Base-by-base conservation (phyloP, 306 rosid genomes). In the Trifolium pratense region DNA sequence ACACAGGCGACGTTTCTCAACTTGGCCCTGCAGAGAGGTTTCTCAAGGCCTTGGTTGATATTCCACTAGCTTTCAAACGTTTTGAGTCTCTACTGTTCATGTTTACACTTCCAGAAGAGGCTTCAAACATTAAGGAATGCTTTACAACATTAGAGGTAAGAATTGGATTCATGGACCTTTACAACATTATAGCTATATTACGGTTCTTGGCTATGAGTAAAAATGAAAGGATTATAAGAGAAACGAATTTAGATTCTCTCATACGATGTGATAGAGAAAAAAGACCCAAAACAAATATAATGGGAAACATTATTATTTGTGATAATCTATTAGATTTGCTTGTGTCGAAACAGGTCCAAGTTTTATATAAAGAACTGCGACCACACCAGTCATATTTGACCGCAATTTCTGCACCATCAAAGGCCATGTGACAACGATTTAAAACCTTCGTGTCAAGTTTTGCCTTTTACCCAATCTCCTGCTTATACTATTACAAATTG, bases 1-100 rank as follows among this genome's bases (percentile, higher is more conserved):
- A 40, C 82, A 66, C 84, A 0, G 97, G 97, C 0, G 79, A 86
- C 1, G 34, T 82, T 68, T 77, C 89, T 70, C 87, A 71, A 55
- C 86, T 95, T 36, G 93, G 99, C 46, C 87, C 97, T 2, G 97
- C 99, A 65, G 97, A 95, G 80, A 85, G 92, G 75, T 95, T 95
- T 84, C 97, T 95, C 80, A 95, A 90, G 80, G 79, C 75, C 57
- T 66, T 95, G 85, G 92, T 87, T 42, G 89, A 87, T 56, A 87
- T 90, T 51, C 97, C 99, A 40, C 85, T 88, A 66, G 91, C 97
- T 63, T 95, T 88, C 74, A 88, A 88, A 79, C 89, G 99, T 63
- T 79, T 95, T 40, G 97, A 91, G 73, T 81, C 87, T 58, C 78
- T 95, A 39, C 36, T 78, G 49, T 90, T 88, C 84, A 83, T 87